Percentiles rank a stretch among this genome's conserved stretches.
Conservation (phyloP, 2,329 filamentous ascomycete genomes). For the Simplicillium aogashimaense region DNA sequence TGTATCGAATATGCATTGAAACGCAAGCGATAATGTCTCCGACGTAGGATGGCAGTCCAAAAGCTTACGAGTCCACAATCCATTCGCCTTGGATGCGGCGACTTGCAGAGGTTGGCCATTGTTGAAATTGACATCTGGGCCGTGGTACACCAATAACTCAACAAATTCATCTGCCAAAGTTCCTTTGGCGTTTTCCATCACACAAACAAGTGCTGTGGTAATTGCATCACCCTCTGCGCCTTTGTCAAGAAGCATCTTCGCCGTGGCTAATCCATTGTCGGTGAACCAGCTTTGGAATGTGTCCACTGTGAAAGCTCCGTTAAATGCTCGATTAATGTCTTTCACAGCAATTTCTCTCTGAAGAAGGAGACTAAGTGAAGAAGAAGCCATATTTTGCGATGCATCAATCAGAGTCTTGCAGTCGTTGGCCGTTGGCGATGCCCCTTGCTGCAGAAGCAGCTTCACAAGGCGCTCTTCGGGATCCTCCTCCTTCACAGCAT, state of each 20-base stretch:
- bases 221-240: slow-evolving; percentile 36
- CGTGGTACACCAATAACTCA: slow-evolving; percentile 24
- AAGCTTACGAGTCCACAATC: slow-evolving; percentile 37
- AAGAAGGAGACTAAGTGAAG: slow-evolving; percentile 32
- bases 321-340: slow-evolving; percentile 35
- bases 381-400: slow-evolving; percentile 24
- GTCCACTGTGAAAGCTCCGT: slow-evolving; percentile 30
- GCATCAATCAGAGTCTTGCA: slow-evolving; percentile 44
- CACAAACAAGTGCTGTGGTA: slow-evolving; percentile 32
- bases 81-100: slow-evolving; percentile 41
- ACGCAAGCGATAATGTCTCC: slow-evolving; percentile 39
- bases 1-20: slow-evolving; percentile 46
- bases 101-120: slow-evolving; percentile 43
- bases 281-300: slow-evolving; percentile 35
- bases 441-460: slow-evolving; percentile 38
- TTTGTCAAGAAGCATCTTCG: slow-evolving; percentile 36
- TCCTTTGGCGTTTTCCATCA: slow-evolving; percentile 31
- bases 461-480: slow-evolving; percentile 35
- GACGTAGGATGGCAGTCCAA: slow-evolving; percentile 39
- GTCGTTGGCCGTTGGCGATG: slow-evolving; percentile 39
- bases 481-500: slow-evolving; percentile 43
- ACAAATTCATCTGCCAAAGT: slow-evolving; percentile 37
- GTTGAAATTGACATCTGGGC: slow-evolving; percentile 38
- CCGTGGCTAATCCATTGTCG: slow-evolving; percentile 32
- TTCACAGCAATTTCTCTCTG: slow-evolving; percentile 26